These are phyloP conservation scores for Rhizoctonia solani DNA, from an alignment of 1,284 basidiomycete genomes.

Conservation along the genomic window DNA sequence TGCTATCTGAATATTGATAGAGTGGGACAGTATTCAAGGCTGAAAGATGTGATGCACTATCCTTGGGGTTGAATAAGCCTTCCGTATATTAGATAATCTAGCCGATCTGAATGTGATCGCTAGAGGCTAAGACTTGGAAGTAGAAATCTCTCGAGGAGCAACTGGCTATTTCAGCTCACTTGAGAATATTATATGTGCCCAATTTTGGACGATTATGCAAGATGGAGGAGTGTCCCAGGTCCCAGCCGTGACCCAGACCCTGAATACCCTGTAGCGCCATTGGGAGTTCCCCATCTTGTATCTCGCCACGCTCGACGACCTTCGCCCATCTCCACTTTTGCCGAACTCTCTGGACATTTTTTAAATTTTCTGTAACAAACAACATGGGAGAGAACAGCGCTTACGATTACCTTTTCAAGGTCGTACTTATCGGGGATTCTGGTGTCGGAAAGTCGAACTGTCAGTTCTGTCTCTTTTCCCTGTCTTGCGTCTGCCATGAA, in stretches of 20 bases:
- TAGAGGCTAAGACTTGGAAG: no score
- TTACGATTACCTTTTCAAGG: conserved; percentile 97
- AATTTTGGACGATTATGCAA: not conserved
- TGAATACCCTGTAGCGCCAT: conserved; percentile 17
- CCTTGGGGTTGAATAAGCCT: no score
- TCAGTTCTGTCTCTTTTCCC: conserved; percentile 44
- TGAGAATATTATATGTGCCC: not conserved
- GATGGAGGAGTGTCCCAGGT: not conserved
- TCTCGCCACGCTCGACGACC: conserved; percentile 23
- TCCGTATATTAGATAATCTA: no score
- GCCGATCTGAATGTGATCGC: no score
- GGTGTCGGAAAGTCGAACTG: conserved; percentile 89
- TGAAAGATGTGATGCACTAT: no score
- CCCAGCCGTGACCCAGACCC: conserved; percentile 7
- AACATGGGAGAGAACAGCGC: conserved; percentile 85
- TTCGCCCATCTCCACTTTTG: conserved; percentile 12
- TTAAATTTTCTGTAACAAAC: not conserved
- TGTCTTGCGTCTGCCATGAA: not conserved
- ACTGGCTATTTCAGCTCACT: not conserved
- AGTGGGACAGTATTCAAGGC: no score
- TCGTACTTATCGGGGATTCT: conserved; percentile 98
- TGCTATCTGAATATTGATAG: no score
- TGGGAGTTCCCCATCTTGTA: conserved; percentile 9
- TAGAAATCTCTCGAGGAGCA: no score
- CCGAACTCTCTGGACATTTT: not conserved